Conservation (phyloP, 805 yeast species). For the Kazachstania africana region DNA sequence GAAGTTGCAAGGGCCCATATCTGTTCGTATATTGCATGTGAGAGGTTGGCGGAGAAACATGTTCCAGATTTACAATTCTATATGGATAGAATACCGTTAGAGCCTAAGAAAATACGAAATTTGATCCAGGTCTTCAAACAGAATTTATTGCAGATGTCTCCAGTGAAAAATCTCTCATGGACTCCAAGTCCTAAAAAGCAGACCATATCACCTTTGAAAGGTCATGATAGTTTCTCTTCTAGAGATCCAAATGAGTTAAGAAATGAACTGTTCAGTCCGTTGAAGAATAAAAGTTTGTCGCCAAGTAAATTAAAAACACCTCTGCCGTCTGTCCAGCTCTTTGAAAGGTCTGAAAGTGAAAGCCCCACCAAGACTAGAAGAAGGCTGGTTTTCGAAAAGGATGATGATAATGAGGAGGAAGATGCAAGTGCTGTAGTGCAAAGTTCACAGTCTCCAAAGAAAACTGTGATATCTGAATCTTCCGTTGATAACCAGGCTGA, state of each 20-base stretch:
- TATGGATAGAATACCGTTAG: conserved; percentile 45
- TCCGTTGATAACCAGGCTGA: neutral
- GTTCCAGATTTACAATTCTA: conserved; percentile 37
- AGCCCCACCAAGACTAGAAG: conserved; percentile 14
- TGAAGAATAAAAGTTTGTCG: conserved; percentile 12
- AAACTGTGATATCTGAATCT: neutral
- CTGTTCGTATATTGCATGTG: conserved; percentile 52
- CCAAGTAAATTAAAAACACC: conserved; percentile 1
- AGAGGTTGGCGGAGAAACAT: conserved; percentile 33
- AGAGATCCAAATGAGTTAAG: conserved; percentile 21
- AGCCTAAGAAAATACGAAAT: conserved; percentile 30
- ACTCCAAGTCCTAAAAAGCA: conserved; percentile 22
- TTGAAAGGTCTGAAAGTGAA: neutral
- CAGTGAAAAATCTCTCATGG: conserved; percentile 20
- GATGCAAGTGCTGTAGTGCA: neutral
- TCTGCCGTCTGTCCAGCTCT: conserved; percentile 1
- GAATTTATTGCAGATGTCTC: conserved; percentile 27
- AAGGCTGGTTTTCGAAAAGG: conserved; percentile 25
- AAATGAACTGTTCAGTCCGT: conserved; percentile 18
- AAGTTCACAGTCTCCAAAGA: neutral
- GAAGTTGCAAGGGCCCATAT: conserved; percentile 60
- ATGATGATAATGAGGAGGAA: conserved; percentile 2
- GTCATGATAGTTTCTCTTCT: conserved; percentile 16
- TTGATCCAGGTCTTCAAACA: conserved; percentile 37
- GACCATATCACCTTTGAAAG: conserved; percentile 10